phyloP scores from a whole-genome alignment of 2,329 filamentous ascomycete species.

The Pseudogymnoascus sp. region DNA sequence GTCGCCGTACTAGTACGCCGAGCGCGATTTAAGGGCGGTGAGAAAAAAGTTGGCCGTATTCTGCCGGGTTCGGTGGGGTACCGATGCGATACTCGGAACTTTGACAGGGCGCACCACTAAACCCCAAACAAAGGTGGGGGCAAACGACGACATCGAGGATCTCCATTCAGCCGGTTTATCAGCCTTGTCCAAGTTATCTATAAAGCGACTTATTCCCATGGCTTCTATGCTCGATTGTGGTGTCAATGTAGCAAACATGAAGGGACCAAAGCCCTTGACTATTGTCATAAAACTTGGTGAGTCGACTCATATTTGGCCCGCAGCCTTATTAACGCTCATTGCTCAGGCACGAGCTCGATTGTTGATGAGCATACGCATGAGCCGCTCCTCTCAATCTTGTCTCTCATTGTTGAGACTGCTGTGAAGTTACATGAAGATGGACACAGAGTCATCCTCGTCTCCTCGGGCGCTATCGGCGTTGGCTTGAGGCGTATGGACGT shows the following conservation, averaged over 20 bases:
- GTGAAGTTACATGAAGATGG: slow-evolving; percentile 82
- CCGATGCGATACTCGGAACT: not conserved
- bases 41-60: slow-evolving; percentile 10
- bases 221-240: not conserved
- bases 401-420: slow-evolving; percentile 88
- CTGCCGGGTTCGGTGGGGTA: not conserved
- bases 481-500: slow-evolving; percentile 86
- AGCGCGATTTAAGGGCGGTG: slow-evolving; percentile 5
- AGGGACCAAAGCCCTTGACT: slow-evolving; percentile 47
- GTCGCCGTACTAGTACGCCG: not conserved
- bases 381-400: slow-evolving; percentile 82
- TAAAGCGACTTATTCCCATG: not conserved
- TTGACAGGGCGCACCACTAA: slow-evolving; percentile 10
- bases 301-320: slow-evolving; percentile 10
- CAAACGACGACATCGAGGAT: slow-evolving; percentile 6
- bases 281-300: slow-evolving; percentile 63
- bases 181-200: not conserved
- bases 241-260: slow-evolving; percentile 35
- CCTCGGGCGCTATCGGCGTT: slow-evolving; percentile 93
- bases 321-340: not conserved
- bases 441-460: slow-evolving; percentile 91
- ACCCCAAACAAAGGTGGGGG: slow-evolving; percentile 1
- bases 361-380: slow-evolving; percentile 94
- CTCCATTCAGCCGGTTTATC: slow-evolving; percentile 6
- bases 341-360: slow-evolving; percentile 90